Evolutionary conservation across 768 basidiomycete genomes (phyloP).

Genomic region (Lactarius trivialis): DNA sequence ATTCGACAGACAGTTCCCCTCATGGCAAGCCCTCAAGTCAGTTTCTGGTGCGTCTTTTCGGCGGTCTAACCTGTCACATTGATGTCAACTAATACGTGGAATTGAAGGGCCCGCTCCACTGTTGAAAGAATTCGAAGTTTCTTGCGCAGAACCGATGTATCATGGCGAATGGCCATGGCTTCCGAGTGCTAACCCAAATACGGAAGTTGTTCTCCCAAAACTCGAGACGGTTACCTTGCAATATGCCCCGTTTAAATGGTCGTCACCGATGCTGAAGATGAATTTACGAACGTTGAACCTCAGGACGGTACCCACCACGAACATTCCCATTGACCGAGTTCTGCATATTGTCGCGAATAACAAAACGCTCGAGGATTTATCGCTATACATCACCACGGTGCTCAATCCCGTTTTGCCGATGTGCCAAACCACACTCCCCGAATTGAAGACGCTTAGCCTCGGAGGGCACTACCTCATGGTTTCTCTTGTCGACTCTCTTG

Average conservation of each 20-base stretch:
- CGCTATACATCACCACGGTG: constrained; percentile 56
- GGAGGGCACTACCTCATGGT: constrained; percentile 64
- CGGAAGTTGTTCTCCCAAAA: constrained; percentile 36
- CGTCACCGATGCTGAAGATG: constrained; percentile 61
- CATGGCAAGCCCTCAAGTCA: constrained; percentile 65
- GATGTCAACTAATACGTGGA: constrained; percentile 14
- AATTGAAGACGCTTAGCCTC: constrained; percentile 49
- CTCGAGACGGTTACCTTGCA: constrained; percentile 58
- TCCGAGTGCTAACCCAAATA: constrained; percentile 41
- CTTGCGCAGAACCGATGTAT: constrained; percentile 54
- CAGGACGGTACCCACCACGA: constrained; percentile 55
- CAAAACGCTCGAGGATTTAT: constrained; percentile 47
- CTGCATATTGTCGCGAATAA: constrained; percentile 59
- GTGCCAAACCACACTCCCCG: constrained; percentile 43
- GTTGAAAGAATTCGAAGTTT: constrained; percentile 71
- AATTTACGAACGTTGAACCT: constrained; percentile 54
- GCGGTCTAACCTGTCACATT: neutral
- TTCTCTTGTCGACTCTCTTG: constrained; percentile 53
- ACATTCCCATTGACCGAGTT: constrained; percentile 61
- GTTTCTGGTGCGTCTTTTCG: constrained; percentile 49
- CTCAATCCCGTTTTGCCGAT: constrained; percentile 60
- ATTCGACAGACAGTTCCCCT: constrained; percentile 71
- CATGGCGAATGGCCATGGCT: constrained; percentile 69
- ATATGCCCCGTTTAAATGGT: constrained; percentile 72
- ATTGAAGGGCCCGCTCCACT: constrained; percentile 61